Conservation (phyloP, 1,284 basidiomycete genomes). For the Athelia psychrophila region DNA sequence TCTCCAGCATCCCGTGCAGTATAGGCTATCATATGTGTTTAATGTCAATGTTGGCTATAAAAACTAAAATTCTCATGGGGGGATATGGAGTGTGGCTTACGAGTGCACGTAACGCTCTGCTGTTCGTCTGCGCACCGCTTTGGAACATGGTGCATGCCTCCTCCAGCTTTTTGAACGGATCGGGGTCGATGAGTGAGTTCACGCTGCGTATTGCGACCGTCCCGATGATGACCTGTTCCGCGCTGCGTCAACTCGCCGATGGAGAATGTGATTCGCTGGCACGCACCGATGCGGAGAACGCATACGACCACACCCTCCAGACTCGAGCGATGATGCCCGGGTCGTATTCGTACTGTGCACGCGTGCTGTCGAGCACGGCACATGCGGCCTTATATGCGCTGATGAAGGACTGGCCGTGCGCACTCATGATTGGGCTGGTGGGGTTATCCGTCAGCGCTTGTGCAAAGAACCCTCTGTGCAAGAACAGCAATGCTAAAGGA, state of each 20-base stretch:
- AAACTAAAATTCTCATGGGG: not conserved
- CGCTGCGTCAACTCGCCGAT: not conserved
- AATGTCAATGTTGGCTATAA: conserved; percentile 1
- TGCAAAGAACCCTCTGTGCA: conserved; percentile 48
- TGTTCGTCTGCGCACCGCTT: conserved; percentile 37
- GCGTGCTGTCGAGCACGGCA: conserved; percentile 33
- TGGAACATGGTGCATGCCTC: conserved; percentile 37
- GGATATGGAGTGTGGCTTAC: conserved; percentile 29
- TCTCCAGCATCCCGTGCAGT: conserved; percentile 34
- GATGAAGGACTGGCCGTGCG: conserved; percentile 38
- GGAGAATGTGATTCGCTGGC: not conserved
- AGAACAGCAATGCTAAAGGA: conserved; percentile 39
- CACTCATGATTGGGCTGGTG: conserved; percentile 36
- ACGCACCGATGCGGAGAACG: conserved; percentile 44
- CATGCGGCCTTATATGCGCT: conserved; percentile 44
- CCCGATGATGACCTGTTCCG: conserved; percentile 42
- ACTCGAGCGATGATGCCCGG: conserved; percentile 38
- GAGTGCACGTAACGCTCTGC: conserved; percentile 41
- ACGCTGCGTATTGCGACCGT: conserved; percentile 39
- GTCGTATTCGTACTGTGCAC: conserved; percentile 34
- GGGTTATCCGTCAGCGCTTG: conserved; percentile 43
- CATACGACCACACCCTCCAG: conserved; percentile 48
- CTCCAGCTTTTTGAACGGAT: conserved; percentile 39
- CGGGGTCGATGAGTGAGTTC: conserved; percentile 35
- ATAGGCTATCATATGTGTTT: conserved; percentile 28